Base-by-base conservation (phyloP, 768 basidiomycete genomes). In the Royoungia palumana region DNA sequence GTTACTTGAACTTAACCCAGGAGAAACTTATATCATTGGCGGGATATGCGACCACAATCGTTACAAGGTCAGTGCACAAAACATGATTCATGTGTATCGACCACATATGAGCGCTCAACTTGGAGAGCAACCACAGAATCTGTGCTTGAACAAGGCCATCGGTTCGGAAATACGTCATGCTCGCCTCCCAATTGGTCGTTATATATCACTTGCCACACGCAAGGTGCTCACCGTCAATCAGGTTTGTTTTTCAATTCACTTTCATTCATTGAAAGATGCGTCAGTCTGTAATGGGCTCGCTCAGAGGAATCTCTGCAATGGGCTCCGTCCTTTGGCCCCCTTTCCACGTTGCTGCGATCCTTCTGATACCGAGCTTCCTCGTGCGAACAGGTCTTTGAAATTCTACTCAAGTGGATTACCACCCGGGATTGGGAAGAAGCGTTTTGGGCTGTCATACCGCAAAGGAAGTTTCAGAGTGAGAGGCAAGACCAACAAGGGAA, bases 211-310 rank as follows among this genome's bases (percentile, higher is more conserved):
- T 49, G 78, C 85, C 27, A 94, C 94, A 10, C 83, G 96, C 53
- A 98, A 97, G 61, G 93, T 99, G 27, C 75, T 99, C 54, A 99
- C 96, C 1, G 94, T 99, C 46, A 98, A 99, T 68, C 96, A 97
- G 70, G 81, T 79, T 36, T 39, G 67, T 61, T 43, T 39, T 16
- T 14, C 10, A 34, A 9, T 42, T 49, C 35, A 32, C 35, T 28
- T 28, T 28, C 11, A 28, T 13, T 13, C 13, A 28, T 28, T 3
- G 27, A 28, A 28, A 8, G 2, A 34, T 40, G n/a, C 19, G 25
- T 22, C n/a, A 20, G 11, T 36, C 35, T 30, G 27, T 55, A n/a
- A 14, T 1, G 37, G 24, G 17, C 32, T 47, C 41, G 44, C 37
- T 45, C 41, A 39, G 32, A n/a, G 17, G 46, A 16, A 42, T 49